phyloP scores from a whole-genome alignment of 2,329 filamentous ascomycete species.

The Ophiostoma triangulosporum region DNA sequence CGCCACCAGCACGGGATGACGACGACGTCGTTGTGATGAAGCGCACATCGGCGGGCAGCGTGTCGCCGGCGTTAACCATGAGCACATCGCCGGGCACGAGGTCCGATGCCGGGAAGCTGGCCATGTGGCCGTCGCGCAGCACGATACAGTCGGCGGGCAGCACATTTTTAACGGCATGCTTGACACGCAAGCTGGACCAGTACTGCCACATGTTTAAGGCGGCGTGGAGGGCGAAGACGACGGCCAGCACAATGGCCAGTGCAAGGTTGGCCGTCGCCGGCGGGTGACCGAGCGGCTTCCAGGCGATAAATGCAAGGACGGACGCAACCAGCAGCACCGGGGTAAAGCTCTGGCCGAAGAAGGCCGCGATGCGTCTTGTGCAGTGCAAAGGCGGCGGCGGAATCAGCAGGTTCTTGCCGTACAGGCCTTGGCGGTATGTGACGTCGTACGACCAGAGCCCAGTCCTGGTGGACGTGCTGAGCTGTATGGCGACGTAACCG shows the following conservation, averaged over 20 bases:
- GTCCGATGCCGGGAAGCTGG: constrained; percentile 31
- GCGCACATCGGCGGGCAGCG: constrained; percentile 59
- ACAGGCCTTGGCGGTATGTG: constrained; percentile 41
- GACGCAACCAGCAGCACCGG: constrained; percentile 53
- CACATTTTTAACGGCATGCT: constrained; percentile 70
- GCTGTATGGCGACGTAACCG: constrained; percentile 44
- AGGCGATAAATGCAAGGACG: constrained; percentile 63
- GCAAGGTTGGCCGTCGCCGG: constrained; percentile 57
- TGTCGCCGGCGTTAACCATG: constrained; percentile 56
- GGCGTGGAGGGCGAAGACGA: constrained; percentile 57
- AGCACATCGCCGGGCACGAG: constrained; percentile 62
- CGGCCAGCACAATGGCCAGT: constrained; percentile 57
- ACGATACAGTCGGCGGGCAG: constrained; percentile 59
- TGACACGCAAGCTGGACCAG: constrained; percentile 63
- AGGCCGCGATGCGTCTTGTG: constrained; percentile 45
- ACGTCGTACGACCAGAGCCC: constrained; percentile 46
- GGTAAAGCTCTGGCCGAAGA: constrained; percentile 69
- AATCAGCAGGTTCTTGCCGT: constrained; percentile 55
- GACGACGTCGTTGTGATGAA: constrained; percentile 46
- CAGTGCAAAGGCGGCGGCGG: constrained; percentile 50
- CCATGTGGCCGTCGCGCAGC: constrained; percentile 41
- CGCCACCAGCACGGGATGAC: background rate
- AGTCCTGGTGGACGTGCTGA: constrained; percentile 39
- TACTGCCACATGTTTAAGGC: constrained; percentile 60
- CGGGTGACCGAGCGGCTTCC: constrained; percentile 60